A percentile compares a stretch with the other conserved stretches of the same genome.
Conservation (phyloP, 345 rosid species). For the Arabis hirsuta region DNA sequence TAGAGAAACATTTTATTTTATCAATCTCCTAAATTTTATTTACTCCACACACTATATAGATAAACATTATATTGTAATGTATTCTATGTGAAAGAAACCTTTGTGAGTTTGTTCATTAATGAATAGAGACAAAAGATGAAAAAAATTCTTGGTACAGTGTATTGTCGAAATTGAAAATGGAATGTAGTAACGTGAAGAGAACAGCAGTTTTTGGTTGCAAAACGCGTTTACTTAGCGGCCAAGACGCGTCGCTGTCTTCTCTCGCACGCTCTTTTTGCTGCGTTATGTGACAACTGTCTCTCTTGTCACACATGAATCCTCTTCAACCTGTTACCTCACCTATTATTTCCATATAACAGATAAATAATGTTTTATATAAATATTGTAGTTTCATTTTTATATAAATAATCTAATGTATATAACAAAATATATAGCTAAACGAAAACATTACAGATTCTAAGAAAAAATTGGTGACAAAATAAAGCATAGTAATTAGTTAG, state of each 20-base stretch:
- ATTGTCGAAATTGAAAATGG: slow-evolving; percentile 36
- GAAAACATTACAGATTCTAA: neutral
- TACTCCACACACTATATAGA: neutral
- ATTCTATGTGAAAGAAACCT: slow-evolving; percentile 4
- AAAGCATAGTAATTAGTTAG: neutral
- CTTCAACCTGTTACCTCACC: slow-evolving; percentile 34
- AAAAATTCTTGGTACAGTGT: neutral
- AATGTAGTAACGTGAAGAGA: slow-evolving; percentile 44
- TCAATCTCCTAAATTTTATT: slow-evolving; percentile 14
- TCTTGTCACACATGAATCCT: slow-evolving; percentile 36
- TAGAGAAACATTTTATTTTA: neutral
- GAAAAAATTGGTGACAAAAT: too few species aligned
- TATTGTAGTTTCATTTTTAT: neutral
- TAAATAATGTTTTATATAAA: neutral
- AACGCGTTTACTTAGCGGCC: slow-evolving; percentile 46
- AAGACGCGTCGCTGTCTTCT: slow-evolving; percentile 44
- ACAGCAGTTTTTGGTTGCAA: slow-evolving; percentile 43
- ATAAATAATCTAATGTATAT: neutral
- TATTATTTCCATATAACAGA: neutral
- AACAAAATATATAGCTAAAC: neutral
- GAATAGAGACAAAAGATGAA: slow-evolving; percentile 27
- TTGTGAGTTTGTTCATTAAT: slow-evolving; percentile 8
- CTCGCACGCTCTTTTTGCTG: slow-evolving; percentile 41
- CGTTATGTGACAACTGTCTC: slow-evolving; percentile 35
- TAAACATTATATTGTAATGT: too few species aligned